Base-by-base conservation (phyloP, 495 filamentous ascomycete species). In the Aspergillus carlsbadensis region DNA sequence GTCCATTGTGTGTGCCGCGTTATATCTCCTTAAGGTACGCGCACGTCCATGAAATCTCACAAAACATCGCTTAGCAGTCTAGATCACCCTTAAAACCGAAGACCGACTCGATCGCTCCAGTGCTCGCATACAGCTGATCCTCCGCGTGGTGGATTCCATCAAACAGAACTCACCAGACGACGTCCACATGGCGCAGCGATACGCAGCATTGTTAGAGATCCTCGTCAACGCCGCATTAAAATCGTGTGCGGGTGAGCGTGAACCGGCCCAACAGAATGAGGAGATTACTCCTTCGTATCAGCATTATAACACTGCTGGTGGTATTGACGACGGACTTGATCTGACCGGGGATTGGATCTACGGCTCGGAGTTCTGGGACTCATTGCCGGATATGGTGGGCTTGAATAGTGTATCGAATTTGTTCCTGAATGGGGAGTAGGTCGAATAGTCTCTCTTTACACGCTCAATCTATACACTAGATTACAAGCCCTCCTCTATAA, bases 391-490 rank as follows among this genome's bases (percentile, higher is more conserved):
- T n/a, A 47, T 47, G 44, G 44, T 47, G 21, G 44, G 44, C 2
- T 47, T 47, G 44, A 47, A 34, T 47, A 47, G 44, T 29, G 24
- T 29, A 6, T 26, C 43, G n/a, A 31, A 47, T 47, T 47, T 47
- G 43, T n/a, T 47, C 10, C 5, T 47, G 11, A 3, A 3, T 8
- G 26, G 26, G 3, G 26, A 29, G 8, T 29, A 29, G 8, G 26
- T n/a, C n/a, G n/a, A n/a, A n/a, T n/a, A n/a, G n/a, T n/a, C n/a
- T n/a, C n/a, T n/a, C n/a, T n/a, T n/a, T n/a, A n/a, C n/a, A n/a
- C n/a, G n/a, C n/a, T n/a, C n/a, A n/a, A n/a, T n/a, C n/a, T n/a
- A n/a, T n/a, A n/a, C n/a, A n/a, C n/a, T n/a, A n/a, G n/a, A n/a
- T n/a, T n/a, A n/a, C n/a, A n/a, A n/a, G n/a, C n/a, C n/a, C n/a